Conservation (phyloP, 2,329 filamentous ascomycete species). For the Drechslerella stenobrocha region DNA sequence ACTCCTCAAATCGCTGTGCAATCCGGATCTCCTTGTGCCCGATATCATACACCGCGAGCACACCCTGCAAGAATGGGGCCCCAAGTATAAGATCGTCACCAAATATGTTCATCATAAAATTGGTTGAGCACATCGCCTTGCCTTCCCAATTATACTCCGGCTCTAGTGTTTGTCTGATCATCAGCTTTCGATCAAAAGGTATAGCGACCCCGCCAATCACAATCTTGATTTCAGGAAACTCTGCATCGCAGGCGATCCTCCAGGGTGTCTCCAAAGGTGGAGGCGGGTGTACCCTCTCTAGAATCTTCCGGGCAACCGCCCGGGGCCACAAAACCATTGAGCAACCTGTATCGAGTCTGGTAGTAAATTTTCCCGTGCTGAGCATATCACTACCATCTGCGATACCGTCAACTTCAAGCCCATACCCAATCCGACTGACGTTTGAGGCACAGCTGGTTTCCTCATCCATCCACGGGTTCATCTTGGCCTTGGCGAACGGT, state of each 20-base stretch:
- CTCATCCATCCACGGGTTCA: slow-evolving; percentile 18
- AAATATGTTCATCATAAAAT: slow-evolving; percentile 16
- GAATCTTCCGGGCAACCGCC: not conserved
- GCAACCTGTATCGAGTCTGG: slow-evolving; percentile 25
- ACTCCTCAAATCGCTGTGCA: slow-evolving; percentile 17
- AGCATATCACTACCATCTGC: slow-evolving; percentile 3
- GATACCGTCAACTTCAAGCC: slow-evolving; percentile 25
- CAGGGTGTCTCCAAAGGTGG: not conserved
- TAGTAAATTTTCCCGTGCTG: not conserved
- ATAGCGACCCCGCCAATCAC: slow-evolving; percentile 27
- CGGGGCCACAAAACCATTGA: slow-evolving; percentile 11
- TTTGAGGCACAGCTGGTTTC: slow-evolving; percentile 19
- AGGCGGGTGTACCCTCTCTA: not conserved
- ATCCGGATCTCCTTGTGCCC: slow-evolving; percentile 24
- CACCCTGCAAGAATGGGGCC: slow-evolving; percentile 28
- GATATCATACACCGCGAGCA: slow-evolving; percentile 23
- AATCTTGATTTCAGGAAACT: slow-evolving; percentile 24
- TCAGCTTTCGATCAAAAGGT: slow-evolving; percentile 3
- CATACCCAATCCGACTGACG: slow-evolving; percentile 28
- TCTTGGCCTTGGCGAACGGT: slow-evolving; percentile 26
- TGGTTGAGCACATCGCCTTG: slow-evolving; percentile 11
- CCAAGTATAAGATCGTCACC: slow-evolving; percentile 20
- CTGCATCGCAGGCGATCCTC: slow-evolving; percentile 19
- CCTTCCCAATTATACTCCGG: not conserved
- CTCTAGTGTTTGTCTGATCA: not conserved